Percentiles rank a stretch among this genome's conserved stretches.
Conservation (phyloP, 768 basidiomycete genomes). For the Fistulinella prunicolor region DNA sequence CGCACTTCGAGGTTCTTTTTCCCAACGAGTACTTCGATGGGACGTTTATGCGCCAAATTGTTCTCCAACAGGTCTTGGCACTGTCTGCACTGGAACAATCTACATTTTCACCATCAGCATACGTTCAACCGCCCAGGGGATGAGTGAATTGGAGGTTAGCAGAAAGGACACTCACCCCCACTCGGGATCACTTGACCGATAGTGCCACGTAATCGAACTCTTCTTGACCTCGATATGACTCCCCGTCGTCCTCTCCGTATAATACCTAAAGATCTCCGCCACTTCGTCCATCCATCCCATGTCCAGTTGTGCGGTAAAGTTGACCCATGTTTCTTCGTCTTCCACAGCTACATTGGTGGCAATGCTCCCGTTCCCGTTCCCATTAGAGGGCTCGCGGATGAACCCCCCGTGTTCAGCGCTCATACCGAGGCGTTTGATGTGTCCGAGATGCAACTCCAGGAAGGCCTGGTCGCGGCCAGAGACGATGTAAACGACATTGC, state of each 20-base stretch:
- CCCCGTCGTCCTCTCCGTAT: constrained; percentile 96
- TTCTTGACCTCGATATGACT: constrained; percentile 96
- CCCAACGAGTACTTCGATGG: constrained; percentile 95
- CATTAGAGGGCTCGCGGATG: constrained; percentile 64
- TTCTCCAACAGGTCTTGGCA: constrained; percentile 96
- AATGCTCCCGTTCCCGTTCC: constrained; percentile 14
- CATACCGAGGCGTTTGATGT: constrained; percentile 80
- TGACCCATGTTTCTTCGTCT: constrained; percentile 57
- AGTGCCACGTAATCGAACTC: constrained; percentile 98
- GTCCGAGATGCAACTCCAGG: constrained; percentile 88
- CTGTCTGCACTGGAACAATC: constrained; percentile 92
- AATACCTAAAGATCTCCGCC: constrained; percentile 92
- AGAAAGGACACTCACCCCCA: constrained; percentile 96
- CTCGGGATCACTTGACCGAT: constrained; percentile 88
- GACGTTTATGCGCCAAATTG: constrained; percentile 86
- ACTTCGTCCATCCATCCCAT: constrained; percentile 99
- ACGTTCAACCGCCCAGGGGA: not conserved
- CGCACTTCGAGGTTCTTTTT: constrained; percentile 99
- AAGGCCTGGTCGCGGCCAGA: constrained; percentile 94
- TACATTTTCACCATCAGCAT: constrained; percentile 26
- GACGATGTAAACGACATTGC: constrained; percentile 95
- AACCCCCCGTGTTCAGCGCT: constrained; percentile 96
- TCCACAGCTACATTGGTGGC: not conserved
- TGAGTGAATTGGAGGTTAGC: too few species aligned
- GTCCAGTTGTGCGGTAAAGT: constrained; percentile 89